Evolutionary conservation across 108 stramenopile species (phyloP), one percentile per base, ranked within the genome.

Genomic region (Pseudonitzschia multiseries): DNA sequence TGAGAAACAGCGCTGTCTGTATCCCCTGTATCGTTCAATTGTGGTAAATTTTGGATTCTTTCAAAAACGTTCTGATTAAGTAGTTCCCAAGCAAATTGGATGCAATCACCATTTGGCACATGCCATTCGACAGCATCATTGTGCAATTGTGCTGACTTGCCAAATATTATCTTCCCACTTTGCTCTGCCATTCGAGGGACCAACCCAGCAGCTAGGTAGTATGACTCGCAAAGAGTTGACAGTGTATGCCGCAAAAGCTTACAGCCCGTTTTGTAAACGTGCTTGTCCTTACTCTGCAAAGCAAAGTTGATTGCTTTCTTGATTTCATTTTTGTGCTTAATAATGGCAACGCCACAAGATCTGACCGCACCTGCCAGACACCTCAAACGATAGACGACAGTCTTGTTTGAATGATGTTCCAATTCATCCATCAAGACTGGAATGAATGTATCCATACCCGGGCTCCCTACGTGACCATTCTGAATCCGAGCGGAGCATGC

Each of bases 231-330:
- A 29, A 91, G 88, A 52, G 93, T 92, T 29, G 89, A 75, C 44
- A 96, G 63, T 3, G 86, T 82, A 72, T 93, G 93, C 20, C 95
- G 82, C 29, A 96, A 77, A 20, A 96, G 84, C 69, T 96, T 96
- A 68, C 91, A 92, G 13, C 92, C 95, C 13, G 87, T 90, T 71
- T 96, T 96, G 78, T 86, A 84, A 4, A 84, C 77, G 65, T 90
- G 82, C 67, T 93, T 90, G 75, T 94, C 88, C 29, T 81, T 65
- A 64, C 87, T 87, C 26, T 79, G 63, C 1, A 93, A 68, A 17
- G 89, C 83, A 72, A 86, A 87, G 12, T 78, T 72, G 21, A 96
- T 78, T 20, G 89, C 81, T 21, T 77, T 70, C 46, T 56, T 60
- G 20, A 96, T 81, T 4, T 61, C 71, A 40, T 85, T 69, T 2